Conservation (phyloP, 2,329 filamentous ascomycete species). For the Tympanopsis confertula region DNA sequence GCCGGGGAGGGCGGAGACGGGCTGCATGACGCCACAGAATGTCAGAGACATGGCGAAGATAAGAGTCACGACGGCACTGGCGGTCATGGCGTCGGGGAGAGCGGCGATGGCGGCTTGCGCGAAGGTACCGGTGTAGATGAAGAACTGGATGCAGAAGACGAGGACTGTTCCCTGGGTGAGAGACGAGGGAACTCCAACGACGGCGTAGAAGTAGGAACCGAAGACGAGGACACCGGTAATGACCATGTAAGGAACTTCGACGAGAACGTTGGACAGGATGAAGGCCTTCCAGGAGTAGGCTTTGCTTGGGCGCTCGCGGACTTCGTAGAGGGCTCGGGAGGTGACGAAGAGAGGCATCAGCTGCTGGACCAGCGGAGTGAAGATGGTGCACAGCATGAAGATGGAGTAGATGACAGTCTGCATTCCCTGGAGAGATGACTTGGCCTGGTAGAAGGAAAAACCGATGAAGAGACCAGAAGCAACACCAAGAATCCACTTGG, state of each 20-base stretch:
- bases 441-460: constrained; percentile 43
- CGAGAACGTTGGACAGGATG: constrained; percentile 58
- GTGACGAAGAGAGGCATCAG: constrained; percentile 48
- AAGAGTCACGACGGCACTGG: constrained; percentile 49
- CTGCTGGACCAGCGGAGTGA: constrained; percentile 40
- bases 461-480: constrained; percentile 40
- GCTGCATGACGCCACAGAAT: constrained; percentile 55
- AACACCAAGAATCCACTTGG: constrained; percentile 13
- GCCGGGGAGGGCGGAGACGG: constrained; percentile 43
- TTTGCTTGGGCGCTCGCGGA: constrained; percentile 51
- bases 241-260: constrained; percentile 63
- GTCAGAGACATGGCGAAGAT: constrained; percentile 45
- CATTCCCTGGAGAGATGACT: constrained; percentile 39
- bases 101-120: constrained; percentile 64
- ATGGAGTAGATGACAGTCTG: constrained; percentile 48
- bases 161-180: constrained; percentile 54
- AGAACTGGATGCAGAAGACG: constrained; percentile 51
- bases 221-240: constrained; percentile 52
- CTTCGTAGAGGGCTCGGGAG: constrained; percentile 46
- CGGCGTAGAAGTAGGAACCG: constrained; percentile 57
- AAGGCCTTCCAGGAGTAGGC: constrained; percentile 68
- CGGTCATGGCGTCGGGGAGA: constrained; percentile 57
- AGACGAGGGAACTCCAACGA: constrained; percentile 33
- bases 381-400: constrained; percentile 45
- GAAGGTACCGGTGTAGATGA: constrained; percentile 63